Percentiles rank a stretch among this genome's conserved stretches.
These are phyloP conservation scores for Epichloe amarillans DNA, from an alignment of 2,329 filamentous ascomycete species.

Conservation along the genomic window DNA sequence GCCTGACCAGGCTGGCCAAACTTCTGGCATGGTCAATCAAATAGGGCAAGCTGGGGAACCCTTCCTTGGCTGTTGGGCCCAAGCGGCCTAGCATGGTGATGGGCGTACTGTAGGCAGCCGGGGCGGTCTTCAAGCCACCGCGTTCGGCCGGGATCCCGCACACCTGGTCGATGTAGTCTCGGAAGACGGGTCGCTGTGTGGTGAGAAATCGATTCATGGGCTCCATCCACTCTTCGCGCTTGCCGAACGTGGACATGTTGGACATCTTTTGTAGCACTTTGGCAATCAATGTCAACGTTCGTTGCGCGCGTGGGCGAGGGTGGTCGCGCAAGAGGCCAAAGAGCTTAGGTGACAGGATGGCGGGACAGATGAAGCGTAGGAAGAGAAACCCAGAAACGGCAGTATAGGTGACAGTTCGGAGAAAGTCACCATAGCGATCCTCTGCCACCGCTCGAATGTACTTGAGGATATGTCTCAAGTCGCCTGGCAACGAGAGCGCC, in stretches of 20 bases:
- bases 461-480: constrained; percentile 74
- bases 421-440: constrained; percentile 84
- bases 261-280: constrained; percentile 85
- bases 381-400: constrained; percentile 93
- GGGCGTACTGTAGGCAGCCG: constrained; percentile 83
- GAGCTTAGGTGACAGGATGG: constrained; percentile 89
- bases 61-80: constrained; percentile 69
- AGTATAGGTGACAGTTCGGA: constrained; percentile 81
- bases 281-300: constrained; percentile 81
- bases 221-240: constrained; percentile 98
- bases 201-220: constrained; percentile 86
- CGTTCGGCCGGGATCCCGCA: constrained; percentile 69
- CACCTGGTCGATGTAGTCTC: constrained; percentile 73
- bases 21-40: constrained; percentile 80
- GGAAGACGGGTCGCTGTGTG: constrained; percentile 65
- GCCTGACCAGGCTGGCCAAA: constrained; percentile 68
- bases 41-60: constrained; percentile 85
- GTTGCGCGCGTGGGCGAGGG: constrained; percentile 67
- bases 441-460: constrained; percentile 88
- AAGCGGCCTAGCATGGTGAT: constrained; percentile 78
- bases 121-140: constrained; percentile 45
- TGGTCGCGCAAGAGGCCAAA: constrained; percentile 78
- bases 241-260: constrained; percentile 82
- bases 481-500: constrained; percentile 61
- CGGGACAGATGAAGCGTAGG: constrained; percentile 86